phyloP scores from a whole-genome alignment of 2,329 filamentous ascomycete species.

The Trichoderma afroharzianum region DNA sequence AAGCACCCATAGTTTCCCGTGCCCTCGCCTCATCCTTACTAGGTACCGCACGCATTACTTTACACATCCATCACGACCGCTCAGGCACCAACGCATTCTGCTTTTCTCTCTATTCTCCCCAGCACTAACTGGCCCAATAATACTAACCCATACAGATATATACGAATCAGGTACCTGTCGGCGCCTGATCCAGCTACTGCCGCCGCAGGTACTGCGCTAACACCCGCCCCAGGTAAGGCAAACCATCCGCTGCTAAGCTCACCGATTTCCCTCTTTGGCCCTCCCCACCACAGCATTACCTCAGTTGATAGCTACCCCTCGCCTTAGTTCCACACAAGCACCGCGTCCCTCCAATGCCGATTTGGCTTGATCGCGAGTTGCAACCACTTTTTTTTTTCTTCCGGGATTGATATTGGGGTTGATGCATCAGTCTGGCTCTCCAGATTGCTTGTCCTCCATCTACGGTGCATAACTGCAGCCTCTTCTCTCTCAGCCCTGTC shows the following conservation, averaged over 20 bases:
- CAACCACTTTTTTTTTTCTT: background rate
- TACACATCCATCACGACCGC: background rate
- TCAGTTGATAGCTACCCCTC: constrained; percentile 19
- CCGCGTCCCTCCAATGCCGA: constrained; percentile 32
- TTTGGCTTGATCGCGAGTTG: constrained; percentile 15
- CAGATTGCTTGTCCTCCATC: background rate
- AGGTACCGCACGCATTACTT: background rate
- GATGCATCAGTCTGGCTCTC: background rate
- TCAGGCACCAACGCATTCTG: background rate
- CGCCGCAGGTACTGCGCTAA: constrained; percentile 17
- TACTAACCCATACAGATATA: background rate
- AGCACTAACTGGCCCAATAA: no score
- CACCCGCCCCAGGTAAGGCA: constrained; percentile 8
- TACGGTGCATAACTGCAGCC: constrained; percentile 1
- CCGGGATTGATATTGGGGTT: background rate
- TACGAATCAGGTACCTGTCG: background rate
- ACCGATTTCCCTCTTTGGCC: background rate
- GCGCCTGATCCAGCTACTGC: background rate
- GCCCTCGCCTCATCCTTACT: background rate
- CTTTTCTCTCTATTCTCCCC: no score
- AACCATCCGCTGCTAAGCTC: background rate
- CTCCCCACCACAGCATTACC: constrained; percentile 13
- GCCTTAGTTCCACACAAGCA: constrained; percentile 37
- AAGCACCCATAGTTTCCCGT: background rate
- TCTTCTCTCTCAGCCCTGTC: background rate